Evolutionary conservation across 768 basidiomycete genomes (phyloP).

Genomic region (Boletus reticulatus): DNA sequence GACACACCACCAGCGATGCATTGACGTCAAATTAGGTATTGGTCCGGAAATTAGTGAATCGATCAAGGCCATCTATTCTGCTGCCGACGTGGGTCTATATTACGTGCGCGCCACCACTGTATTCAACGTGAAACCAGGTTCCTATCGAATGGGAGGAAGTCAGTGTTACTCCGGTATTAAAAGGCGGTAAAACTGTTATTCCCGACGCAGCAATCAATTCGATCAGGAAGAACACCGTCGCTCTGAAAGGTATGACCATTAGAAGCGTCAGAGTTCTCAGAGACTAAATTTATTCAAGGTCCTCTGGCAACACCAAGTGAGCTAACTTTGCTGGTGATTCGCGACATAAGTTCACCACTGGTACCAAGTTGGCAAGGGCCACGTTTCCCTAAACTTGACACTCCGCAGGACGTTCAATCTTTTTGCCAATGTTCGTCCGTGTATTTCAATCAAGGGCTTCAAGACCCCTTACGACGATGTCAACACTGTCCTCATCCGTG

Average conservation of each 20-base stretch:
- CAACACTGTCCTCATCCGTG: conserved; percentile 96
- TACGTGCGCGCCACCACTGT: conserved; percentile 1
- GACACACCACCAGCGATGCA: conserved; percentile 3
- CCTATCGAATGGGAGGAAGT: conserved; percentile 99
- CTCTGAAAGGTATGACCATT: conserved; percentile 76
- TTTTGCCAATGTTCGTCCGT: conserved; percentile 98
- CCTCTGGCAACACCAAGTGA: conserved; percentile 96
- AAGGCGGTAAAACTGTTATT: conserved; percentile 95
- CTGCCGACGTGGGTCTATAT: conserved; percentile 63
- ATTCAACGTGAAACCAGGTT: conserved; percentile 53
- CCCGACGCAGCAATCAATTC: conserved; percentile 88
- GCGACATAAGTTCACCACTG: conserved; percentile 12
- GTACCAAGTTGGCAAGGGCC: conserved; percentile 91
- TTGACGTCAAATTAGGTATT: conserved; percentile 63
- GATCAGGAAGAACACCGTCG: conserved; percentile 96
- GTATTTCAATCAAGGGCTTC: conserved; percentile 92
- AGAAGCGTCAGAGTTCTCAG: neutral
- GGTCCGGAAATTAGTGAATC: conserved; percentile 98
- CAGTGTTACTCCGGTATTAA: conserved; percentile 89
- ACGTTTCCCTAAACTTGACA: conserved; percentile 96
- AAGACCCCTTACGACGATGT: conserved; percentile 99
- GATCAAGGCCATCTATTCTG: conserved; percentile 88
- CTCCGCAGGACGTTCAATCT: conserved; percentile 96
- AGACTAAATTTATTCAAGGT: conserved; percentile 43
- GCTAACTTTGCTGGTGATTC: conserved; percentile 31